Evolutionary conservation across 192 early-diverging fungal genomes (phyloP).

Genomic region (Mycoemilia scoparia): DNA sequence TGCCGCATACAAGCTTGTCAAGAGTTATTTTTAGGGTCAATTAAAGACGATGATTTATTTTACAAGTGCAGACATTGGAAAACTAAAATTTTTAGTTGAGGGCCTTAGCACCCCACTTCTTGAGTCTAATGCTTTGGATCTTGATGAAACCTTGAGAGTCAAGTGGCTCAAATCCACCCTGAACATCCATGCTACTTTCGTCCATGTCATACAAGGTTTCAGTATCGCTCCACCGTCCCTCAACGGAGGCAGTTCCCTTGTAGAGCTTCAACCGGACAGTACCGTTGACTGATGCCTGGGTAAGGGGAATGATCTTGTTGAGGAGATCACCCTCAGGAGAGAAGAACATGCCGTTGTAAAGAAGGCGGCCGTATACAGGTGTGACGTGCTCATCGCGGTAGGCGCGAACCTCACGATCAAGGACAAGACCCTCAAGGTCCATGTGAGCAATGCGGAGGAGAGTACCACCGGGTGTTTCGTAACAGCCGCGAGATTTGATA

Average conservation of each 20-base stretch:
- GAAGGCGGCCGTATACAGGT: conserved; percentile 44
- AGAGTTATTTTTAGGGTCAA: too few species aligned
- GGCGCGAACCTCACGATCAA: conserved; percentile 91
- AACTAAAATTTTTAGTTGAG: neutral
- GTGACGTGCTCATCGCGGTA: conserved; percentile 84
- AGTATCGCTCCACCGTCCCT: conserved; percentile 70
- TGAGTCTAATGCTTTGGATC: conserved; percentile 88
- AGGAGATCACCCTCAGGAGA: conserved; percentile 88
- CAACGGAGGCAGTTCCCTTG: conserved; percentile 82
- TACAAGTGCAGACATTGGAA: too few species aligned
- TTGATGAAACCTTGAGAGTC: conserved; percentile 97
- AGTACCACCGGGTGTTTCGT: conserved; percentile 97
- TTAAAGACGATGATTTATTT: too few species aligned
- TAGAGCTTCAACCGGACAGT: conserved; percentile 88
- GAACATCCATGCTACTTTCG: conserved; percentile 90
- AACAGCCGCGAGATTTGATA: conserved; percentile 97
- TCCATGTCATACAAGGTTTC: conserved; percentile 86
- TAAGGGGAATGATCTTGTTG: conserved; percentile 57
- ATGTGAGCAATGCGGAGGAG: conserved; percentile 88
- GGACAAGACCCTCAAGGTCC: conserved; percentile 84
- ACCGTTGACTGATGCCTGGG: conserved; percentile 78
- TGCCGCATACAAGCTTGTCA: too few species aligned
- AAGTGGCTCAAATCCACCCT: conserved; percentile 75
- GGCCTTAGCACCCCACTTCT: conserved; percentile 46
- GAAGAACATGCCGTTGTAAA: conserved; percentile 97